A percentile compares a stretch with the other conserved stretches of the same genome.
Conservation (phyloP, 768 basidiomycete genomes). For the Suillus ampliporus region DNA sequence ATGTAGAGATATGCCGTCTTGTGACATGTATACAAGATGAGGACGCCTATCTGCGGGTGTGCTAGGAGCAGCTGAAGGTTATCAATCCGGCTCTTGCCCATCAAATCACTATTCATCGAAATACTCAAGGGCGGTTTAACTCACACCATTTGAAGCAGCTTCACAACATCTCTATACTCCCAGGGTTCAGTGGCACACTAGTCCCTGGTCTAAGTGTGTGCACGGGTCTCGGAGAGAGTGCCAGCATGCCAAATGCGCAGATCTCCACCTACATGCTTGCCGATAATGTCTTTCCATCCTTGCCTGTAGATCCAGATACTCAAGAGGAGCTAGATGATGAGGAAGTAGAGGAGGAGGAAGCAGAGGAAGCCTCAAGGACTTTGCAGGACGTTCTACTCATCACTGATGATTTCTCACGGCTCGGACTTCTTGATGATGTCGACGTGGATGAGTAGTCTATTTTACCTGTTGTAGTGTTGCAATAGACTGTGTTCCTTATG, state of each 20-base stretch:
- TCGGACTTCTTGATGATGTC: not conserved
- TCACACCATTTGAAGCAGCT: conserved; percentile 13
- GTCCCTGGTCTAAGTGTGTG: not conserved
- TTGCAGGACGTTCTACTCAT: not conserved
- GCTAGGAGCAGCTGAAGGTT: conserved; percentile 4
- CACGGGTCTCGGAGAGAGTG: not conserved
- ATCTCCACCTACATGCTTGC: not conserved
- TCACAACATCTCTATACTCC: conserved; percentile 13
- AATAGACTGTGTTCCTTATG: not conserved
- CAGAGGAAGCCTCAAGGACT: not conserved
- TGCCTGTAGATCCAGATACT: not conserved
- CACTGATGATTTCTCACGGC: not conserved
- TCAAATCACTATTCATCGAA: conserved; percentile 15
- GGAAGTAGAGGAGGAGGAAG: not conserved
- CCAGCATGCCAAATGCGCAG: not conserved
- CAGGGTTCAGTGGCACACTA: conserved; percentile 15
- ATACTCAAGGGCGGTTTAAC: conserved; percentile 15
- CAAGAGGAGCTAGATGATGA: conserved; percentile 2
- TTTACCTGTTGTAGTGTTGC: not conserved
- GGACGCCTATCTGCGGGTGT: conserved; percentile 10
- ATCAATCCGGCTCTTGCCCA: conserved; percentile 14
- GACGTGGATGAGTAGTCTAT: not conserved
- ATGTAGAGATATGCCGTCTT: conserved; percentile 27
- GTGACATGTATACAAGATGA: conserved; percentile 25
- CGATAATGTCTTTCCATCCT: no score